Evolutionary conservation across 768 basidiomycete species (phyloP), one percentile per base, ranked within the genome.

Genomic region (Ramaria rubella): DNA sequence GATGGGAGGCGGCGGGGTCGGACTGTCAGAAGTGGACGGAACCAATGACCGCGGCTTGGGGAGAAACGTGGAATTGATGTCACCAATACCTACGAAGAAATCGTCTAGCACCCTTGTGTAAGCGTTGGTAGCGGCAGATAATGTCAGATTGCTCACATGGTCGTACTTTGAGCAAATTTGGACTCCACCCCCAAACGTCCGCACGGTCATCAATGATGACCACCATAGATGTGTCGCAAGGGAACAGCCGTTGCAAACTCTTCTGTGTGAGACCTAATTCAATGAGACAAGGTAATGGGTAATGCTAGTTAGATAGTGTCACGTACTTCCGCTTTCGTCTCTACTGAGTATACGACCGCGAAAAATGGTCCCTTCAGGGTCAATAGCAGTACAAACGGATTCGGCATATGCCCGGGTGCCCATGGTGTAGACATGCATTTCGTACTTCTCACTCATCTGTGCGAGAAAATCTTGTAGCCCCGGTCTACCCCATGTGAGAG

Each of bases 401-500:
- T 94, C 90, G 34, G 96, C 96, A 70, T 98, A 99, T 44, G 92
- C 87, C 44, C 96, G 84, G 24, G 95, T 97, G 54, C 96, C 96
- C 94, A 98, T 98, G 23, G 95, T 99, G 71, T 99, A 99, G 46
- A 99, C 94, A 69, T 98, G 96, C 93, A 98, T 93, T 73, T 98
- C 94, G 70, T 95, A 99, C 65, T 88, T 85, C 49, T 75, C 73
- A 33, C 88, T 79, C 61, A 87, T 80, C 44, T 77, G 75, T 59
- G 74, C 72, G 52, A 99, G 76, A 69, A 99, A 98, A 46, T 81
- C 77, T 55, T 77, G 72, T 73, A 93, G 81, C n/a, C 92, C 90
- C 7, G 94, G 94, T 62, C 94, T 85, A 59, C 43, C 15, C 58
- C 43, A 44, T 8, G 45, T 27, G 8, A 40, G 26, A 12, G 15